Evolutionary conservation across 805 yeast species (phyloP), one percentile per base, ranked within the genome.

Genomic region (Ogataea populi-albae): DNA sequence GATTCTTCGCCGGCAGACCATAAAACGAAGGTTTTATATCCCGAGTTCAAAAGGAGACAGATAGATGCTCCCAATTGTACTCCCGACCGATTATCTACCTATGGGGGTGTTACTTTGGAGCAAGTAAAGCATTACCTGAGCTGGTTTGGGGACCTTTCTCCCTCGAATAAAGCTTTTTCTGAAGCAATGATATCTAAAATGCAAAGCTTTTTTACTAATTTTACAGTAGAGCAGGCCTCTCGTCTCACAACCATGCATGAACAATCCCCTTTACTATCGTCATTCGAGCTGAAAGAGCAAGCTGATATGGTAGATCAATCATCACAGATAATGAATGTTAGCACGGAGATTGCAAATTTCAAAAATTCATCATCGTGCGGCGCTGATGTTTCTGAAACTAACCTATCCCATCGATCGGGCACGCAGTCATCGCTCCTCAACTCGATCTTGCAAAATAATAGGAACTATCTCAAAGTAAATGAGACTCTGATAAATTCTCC

Each of bases 31-130:
- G 50, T 43, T 15, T 31, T 46, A 33, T 43, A 28, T 26, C 46
- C 50, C 14, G 41, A 44, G 12, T 30, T 26, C 29, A 46, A 43
- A 22, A 30, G 47, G 14, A 29, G 50, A 36, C 50, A 46, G 34
- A 37, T 40, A 7, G 47, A 43, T 27, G 44, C 50, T 5, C 43
- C 46, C 12, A 33, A 37, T 32, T 46, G 47, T 46, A 43, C 47
- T 10, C 50, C 36, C 19, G 37, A 27, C 5, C 25, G 28, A 4
- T 29, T 25, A 12, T 26, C 37, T 3, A 35, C 45, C 5, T 38
- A 40, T 26, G 45, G 41, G 6, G 52, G 52, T 9, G 36, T 39
- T 17, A 30, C 46, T 20, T 30, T 47, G 15, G 41, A 40, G 1
- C 48, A 45, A 32, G 43, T 49, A 5, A 34, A 30, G 11, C 41